A percentile compares a stretch with the other conserved stretches of the same genome.
Conservation (phyloP, 345 rosid genomes). For the Theobroma cacao region DNA sequence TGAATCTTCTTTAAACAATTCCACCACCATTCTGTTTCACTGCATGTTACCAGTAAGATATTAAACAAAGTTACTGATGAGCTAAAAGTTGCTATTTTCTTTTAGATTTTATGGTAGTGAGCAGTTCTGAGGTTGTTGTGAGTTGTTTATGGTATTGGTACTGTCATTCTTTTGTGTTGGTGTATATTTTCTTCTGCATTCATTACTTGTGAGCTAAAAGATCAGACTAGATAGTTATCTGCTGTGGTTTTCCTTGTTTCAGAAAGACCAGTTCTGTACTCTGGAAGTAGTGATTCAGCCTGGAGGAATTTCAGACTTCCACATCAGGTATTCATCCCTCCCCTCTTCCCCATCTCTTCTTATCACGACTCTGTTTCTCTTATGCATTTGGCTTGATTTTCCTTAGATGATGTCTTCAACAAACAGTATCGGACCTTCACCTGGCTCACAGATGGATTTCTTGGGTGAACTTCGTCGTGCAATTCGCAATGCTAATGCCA, state of each 20-base stretch:
- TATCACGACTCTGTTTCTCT: not conserved
- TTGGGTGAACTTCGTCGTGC: slow-evolving; percentile 52
- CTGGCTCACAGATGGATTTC: slow-evolving; percentile 53
- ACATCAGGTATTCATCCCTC: slow-evolving; percentile 48
- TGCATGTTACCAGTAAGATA: not conserved
- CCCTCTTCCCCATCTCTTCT: not conserved
- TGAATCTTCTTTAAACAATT: not conserved
- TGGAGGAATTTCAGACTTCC: slow-evolving; percentile 57
- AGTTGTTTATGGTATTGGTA: not conserved
- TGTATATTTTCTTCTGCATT: not conserved
- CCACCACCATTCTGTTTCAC: not conserved
- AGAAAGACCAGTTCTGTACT: slow-evolving; percentile 62
- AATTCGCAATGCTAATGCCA: slow-evolving; percentile 34
- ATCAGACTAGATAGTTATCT: not conserved
- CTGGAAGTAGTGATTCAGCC: slow-evolving; percentile 46
- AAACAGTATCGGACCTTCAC: slow-evolving; percentile 30
- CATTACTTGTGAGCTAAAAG: not conserved
- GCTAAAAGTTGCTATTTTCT: not conserved
- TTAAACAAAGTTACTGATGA: not conserved
- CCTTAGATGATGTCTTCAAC: slow-evolving; percentile 37
- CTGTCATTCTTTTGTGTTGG: not conserved
- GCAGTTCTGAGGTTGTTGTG: not conserved
- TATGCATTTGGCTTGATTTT: slow-evolving; percentile 5
- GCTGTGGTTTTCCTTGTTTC: slow-evolving; percentile 18
- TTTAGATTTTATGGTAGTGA: not conserved